Base-by-base conservation (phyloP, 2,329 filamentous ascomycete species). In the Microdochium nivale region DNA sequence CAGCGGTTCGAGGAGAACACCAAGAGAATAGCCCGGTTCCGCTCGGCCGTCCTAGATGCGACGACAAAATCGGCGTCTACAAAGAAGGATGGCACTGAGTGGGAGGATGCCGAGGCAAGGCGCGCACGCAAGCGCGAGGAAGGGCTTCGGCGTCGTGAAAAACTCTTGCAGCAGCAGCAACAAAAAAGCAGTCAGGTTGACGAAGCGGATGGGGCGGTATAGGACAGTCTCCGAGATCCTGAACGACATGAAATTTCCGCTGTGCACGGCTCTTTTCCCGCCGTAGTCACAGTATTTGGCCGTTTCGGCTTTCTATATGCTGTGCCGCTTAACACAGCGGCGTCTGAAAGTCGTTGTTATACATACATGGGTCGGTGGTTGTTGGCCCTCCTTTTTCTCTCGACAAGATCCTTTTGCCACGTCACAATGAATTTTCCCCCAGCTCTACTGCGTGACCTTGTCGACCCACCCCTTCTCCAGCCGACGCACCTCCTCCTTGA, bases 381-480 rank as follows among this genome's bases (percentile, higher is more conserved):
- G 14, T 7, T 40, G 35, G 14, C 11, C 27, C 27, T 30, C 27
- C 27, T 11, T 30, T 30, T 11, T 11, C 27, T 30, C 27, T 30
- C 27, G 5, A 30, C 27, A 30, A 11, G 27, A 5, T 30, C 11
- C 11, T 30, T 30, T 11, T 30, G 5, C 5, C 27, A 30, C 11
- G 21, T 19, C 4, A 8, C 19, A 21, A 23, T 2, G 19, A 11
- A 21, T 11, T 19, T 19, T 40, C 40, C 14, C n/a, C 13, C 19
- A 8, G 21, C 13, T 14, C 40, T 49, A 66, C 59, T 62, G 62
- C 53, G 88, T 79, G 52, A 95, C 83, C 73, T 85, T 89, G 65
- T 95, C 86, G 33, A 96, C 89, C 82, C 95, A 97, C 25, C 77
- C 78, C 71, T 83, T 86, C 80, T 96, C 92, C 70, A 96, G 70